Evolutionary conservation across 805 yeast species (phyloP).

Genomic region (Sugiyamaella qingdaonensis): DNA sequence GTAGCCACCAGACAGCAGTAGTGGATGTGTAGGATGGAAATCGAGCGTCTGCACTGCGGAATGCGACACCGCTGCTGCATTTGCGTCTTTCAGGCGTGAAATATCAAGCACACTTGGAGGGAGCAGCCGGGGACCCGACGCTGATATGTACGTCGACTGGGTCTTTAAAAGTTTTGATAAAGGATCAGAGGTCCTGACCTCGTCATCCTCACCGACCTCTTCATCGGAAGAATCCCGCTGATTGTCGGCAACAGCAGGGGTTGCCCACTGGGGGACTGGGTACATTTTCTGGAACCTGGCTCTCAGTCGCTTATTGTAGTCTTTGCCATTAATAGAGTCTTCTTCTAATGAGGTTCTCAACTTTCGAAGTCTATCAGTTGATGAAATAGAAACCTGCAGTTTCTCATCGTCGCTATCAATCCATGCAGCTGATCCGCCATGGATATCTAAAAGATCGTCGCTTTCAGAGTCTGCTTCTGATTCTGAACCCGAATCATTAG

Average conservation of each 20-base stretch:
- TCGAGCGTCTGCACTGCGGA: slow-evolving; percentile 81
- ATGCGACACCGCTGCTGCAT: slow-evolving; percentile 58
- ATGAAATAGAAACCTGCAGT: slow-evolving; percentile 53
- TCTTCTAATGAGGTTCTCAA: slow-evolving; percentile 61
- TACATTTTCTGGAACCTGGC: slow-evolving; percentile 67
- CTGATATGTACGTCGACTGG: slow-evolving; percentile 27
- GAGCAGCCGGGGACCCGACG: slow-evolving; percentile 47
- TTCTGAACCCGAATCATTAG: slow-evolving; percentile 36
- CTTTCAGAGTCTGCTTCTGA: slow-evolving; percentile 28
- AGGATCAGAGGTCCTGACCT: slow-evolving; percentile 30
- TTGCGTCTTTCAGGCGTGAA: slow-evolving; percentile 83
- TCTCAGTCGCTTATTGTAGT: slow-evolving; percentile 61
- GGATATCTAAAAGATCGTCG: slow-evolving; percentile 30
- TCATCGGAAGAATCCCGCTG: slow-evolving; percentile 30
- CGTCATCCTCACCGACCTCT: slow-evolving; percentile 31
- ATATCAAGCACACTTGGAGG: slow-evolving; percentile 72
- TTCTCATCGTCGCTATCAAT: slow-evolving; percentile 86
- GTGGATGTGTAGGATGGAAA: slow-evolving; percentile 82
- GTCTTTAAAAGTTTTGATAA: slow-evolving; percentile 31
- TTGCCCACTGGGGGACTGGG: slow-evolving; percentile 84
- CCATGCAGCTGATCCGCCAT: slow-evolving; percentile 60
- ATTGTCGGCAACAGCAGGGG: slow-evolving; percentile 29
- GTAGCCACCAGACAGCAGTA: slow-evolving; percentile 85
- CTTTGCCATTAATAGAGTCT: slow-evolving; percentile 49
- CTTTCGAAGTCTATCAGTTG: slow-evolving; percentile 62